Evolutionary conservation across 352 stramenopile genomes (phyloP).

Genomic region (Pythium phragmitis): DNA sequence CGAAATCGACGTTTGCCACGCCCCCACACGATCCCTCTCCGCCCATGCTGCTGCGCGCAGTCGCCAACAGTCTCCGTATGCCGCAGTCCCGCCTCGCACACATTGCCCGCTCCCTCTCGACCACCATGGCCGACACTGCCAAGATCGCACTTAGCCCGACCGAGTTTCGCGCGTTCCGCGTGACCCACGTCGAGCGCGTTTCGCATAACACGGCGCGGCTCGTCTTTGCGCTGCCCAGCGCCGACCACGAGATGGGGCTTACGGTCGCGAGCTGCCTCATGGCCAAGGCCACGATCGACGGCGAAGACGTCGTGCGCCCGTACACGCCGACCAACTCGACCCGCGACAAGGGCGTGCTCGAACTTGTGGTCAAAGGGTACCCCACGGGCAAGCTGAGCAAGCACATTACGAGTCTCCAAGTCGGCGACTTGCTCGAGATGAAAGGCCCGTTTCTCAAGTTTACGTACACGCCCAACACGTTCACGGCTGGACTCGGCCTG

Average conservation of each 20-base stretch:
- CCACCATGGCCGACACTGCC: slow-evolving; percentile 11
- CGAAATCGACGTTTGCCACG: neutral
- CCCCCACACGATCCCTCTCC: neutral
- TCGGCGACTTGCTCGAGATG: slow-evolving; percentile 78
- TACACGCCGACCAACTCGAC: slow-evolving; percentile 87
- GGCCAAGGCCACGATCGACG: slow-evolving; percentile 55
- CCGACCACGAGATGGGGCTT: slow-evolving; percentile 66
- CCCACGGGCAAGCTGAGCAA: slow-evolving; percentile 78
- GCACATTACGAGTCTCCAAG: slow-evolving; percentile 74
- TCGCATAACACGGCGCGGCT: slow-evolving; percentile 67
- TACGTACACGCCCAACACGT: slow-evolving; percentile 79
- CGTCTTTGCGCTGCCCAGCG: slow-evolving; percentile 49
- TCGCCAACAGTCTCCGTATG: slow-evolving; percentile 9
- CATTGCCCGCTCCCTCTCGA: neutral
- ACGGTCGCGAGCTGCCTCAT: slow-evolving; percentile 61
- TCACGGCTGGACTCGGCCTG: slow-evolving; percentile 68
- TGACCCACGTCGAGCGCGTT: slow-evolving; percentile 57
- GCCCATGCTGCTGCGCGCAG: slow-evolving; percentile 3
- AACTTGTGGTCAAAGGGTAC: slow-evolving; percentile 88
- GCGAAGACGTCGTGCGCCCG: slow-evolving; percentile 65
- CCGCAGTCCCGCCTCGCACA: neutral
- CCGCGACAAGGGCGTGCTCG: slow-evolving; percentile 63
- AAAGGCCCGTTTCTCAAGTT: slow-evolving; percentile 90
- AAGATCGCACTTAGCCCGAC: slow-evolving; percentile 44
- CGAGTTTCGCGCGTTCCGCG: slow-evolving; percentile 66